Evolutionary conservation across 2,329 filamentous ascomycete species (phyloP).

Genomic region (Calonectria hawksworthii): DNA sequence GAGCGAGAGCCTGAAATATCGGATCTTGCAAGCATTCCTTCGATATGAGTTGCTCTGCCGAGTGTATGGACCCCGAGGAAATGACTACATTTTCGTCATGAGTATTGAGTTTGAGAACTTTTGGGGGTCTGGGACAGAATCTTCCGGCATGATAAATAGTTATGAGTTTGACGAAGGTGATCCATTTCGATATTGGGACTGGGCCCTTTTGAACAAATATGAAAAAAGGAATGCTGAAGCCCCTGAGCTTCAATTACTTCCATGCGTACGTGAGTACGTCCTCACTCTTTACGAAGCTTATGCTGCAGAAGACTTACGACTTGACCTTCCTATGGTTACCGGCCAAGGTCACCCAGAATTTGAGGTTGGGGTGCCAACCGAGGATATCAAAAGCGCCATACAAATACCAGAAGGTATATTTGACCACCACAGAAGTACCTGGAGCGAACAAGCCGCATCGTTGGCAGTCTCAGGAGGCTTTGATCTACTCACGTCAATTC

Average conservation of each 20-base stretch:
- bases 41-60: neutral
- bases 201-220: neutral
- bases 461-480: neutral
- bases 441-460: neutral
- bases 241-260: neutral
- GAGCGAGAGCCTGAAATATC: neutral
- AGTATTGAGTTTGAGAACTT: too few relatives aligned
- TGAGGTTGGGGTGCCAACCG: neutral
- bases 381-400: neutral
- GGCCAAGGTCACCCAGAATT: neutral
- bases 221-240: neutral
- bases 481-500: neutral
- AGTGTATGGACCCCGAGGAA: neutral
- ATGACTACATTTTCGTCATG: neutral
- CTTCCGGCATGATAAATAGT: neutral
- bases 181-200: neutral
- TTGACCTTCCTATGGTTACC: neutral
- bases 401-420: neutral
- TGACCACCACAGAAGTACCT: neutral
- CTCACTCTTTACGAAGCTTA: neutral
- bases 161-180: neutral
- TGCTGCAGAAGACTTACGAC: neutral
- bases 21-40: neutral
- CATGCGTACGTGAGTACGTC: neutral
- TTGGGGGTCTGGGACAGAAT: neutral